Percentiles rank a stretch among this genome's conserved stretches.
These are phyloP conservation scores for Parmales sp. DNA, from an alignment of 108 stramenopile genomes.

Conservation along the genomic window DNA sequence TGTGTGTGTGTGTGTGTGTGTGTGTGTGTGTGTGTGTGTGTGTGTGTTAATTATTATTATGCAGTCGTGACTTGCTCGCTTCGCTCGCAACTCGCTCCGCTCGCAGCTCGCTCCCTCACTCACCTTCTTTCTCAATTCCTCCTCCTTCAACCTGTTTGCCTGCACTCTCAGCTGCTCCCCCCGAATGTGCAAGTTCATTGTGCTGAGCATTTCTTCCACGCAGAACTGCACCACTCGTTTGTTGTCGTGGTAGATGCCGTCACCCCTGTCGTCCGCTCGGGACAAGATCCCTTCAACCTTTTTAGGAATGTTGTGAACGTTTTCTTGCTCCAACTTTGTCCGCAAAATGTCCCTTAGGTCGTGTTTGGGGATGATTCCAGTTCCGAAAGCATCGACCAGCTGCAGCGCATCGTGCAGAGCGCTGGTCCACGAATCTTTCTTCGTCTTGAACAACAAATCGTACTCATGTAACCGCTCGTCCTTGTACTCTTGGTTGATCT, in stretches of 20 bases:
- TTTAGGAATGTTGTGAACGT: neutral
- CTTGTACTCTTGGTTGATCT: neutral
- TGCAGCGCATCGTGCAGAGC: neutral
- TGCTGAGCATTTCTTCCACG: neutral
- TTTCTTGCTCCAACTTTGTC: neutral
- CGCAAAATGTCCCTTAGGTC: neutral
- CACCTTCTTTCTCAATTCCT: too few relatives aligned
- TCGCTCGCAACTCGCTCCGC: too few relatives aligned
- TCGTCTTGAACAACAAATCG: neutral
- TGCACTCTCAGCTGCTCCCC: neutral
- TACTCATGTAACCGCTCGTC: neutral
- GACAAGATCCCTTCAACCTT: neutral
- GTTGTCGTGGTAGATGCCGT: conserved; percentile 9
- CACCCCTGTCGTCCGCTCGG: neutral
- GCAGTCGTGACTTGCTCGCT: too few relatives aligned
- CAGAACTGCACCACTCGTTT: neutral
- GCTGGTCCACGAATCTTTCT: neutral
- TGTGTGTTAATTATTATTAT: too few relatives aligned
- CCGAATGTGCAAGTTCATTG: neutral
- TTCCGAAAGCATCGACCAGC: neutral
- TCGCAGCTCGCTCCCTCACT: too few relatives aligned
- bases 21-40: too few relatives aligned
- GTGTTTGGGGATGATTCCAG: neutral
- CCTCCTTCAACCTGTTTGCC: too few relatives aligned
- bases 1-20: too few relatives aligned